These are phyloP conservation scores for Zelopaecilomyces penicillatus DNA, from an alignment of 2,329 filamentous ascomycete genomes.

Conservation along the genomic window DNA sequence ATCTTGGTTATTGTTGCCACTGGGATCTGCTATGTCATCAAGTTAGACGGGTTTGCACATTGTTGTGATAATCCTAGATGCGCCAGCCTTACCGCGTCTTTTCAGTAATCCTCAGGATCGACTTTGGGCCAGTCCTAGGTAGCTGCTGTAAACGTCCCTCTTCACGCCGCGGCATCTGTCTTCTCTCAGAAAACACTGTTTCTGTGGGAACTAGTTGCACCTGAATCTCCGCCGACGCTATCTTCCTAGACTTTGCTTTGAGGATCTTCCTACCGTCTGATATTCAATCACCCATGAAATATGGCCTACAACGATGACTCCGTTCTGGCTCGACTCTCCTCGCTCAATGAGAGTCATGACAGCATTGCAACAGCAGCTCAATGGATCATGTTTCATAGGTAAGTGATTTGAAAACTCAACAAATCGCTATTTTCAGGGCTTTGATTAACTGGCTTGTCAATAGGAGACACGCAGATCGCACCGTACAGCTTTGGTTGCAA, in stretches of 20 bases:
- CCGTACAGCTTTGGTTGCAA: conserved; percentile 85
- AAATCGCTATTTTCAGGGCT: background rate
- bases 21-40: no score
- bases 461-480: conserved; percentile 86
- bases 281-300: no score
- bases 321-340: conserved; percentile 87
- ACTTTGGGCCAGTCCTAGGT: conserved; percentile 8
- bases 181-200: conserved; percentile 7
- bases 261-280: no score
- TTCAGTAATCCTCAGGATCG: no score
- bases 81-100: no score
- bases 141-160: conserved; percentile 20
- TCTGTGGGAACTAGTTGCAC: conserved; percentile 14
- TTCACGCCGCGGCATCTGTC: conserved; percentile 19
- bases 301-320: conserved; percentile 98
- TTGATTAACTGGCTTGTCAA: conserved; percentile 3
- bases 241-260: background rate
- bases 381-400: conserved; percentile 99
- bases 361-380: conserved; percentile 93
- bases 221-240: conserved; percentile 2
- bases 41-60: no score
- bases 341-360: conserved; percentile 94
- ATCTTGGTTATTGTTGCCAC: no score
- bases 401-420: conserved; percentile 16
- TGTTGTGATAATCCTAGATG: no score